Evolutionary conservation across 2,329 filamentous ascomycete genomes (phyloP).

Genomic region (Colletotrichum higginsianum): DNA sequence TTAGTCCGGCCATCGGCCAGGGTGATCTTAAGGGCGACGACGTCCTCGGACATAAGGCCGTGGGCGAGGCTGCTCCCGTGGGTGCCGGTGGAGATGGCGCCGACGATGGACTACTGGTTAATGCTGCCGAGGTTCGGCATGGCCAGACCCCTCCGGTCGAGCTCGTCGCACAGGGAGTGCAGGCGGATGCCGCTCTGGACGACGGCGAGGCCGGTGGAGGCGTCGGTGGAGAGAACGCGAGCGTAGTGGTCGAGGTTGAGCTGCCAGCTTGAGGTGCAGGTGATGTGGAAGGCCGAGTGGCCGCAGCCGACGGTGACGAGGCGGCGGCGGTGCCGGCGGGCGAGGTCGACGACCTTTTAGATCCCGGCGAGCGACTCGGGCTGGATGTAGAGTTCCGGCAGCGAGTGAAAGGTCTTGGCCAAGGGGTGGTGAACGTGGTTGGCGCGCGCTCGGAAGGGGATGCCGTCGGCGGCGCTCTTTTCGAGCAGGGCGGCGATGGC

Average conservation of each 20-base stretch:
- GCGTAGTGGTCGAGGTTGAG: slow-evolving; percentile 91
- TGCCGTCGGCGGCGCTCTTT: slow-evolving; percentile 49
- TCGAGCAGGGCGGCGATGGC: slow-evolving; percentile 53
- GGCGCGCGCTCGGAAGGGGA: slow-evolving; percentile 83
- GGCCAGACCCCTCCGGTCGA: slow-evolving; percentile 83
- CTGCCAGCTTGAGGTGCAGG: slow-evolving; percentile 94
- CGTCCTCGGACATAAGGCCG: slow-evolving; percentile 85
- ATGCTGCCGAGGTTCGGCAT: slow-evolving; percentile 96
- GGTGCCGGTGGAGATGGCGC: slow-evolving; percentile 92
- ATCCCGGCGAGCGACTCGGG: slow-evolving; percentile 86
- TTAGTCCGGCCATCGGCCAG: slow-evolving; percentile 84
- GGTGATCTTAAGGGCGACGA: slow-evolving; percentile 83
- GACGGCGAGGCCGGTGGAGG: slow-evolving; percentile 75
- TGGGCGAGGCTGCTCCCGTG: slow-evolving; percentile 90
- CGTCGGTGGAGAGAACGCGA: slow-evolving; percentile 79
- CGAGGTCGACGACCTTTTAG: slow-evolving; percentile 85
- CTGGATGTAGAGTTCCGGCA: slow-evolving; percentile 91
- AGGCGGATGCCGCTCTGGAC: slow-evolving; percentile 93
- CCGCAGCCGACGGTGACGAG: slow-evolving; percentile 90
- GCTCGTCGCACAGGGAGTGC: slow-evolving; percentile 78
- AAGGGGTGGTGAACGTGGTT: slow-evolving; percentile 90
- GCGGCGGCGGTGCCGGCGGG: slow-evolving; percentile 84
- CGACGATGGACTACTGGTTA: slow-evolving; percentile 92
- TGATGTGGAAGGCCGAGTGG: slow-evolving; percentile 93
- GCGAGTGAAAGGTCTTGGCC: slow-evolving; percentile 92